These are phyloP conservation scores for Pisolithus tinctorius DNA, from an alignment of 768 basidiomycete species.

Conservation along the genomic window DNA sequence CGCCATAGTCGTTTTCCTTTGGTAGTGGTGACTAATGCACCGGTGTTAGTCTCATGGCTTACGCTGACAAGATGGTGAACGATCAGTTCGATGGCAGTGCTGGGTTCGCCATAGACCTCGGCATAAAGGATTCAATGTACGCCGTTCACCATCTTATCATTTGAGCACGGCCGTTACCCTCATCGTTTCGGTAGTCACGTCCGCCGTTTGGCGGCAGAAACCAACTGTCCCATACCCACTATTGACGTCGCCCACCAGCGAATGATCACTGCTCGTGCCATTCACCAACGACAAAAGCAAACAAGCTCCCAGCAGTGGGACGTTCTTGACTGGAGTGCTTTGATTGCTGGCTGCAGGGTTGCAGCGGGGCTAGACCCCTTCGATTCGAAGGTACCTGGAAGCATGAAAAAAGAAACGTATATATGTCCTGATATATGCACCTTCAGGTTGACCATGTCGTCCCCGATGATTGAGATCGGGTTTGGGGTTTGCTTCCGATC, in stretches of 20 bases:
- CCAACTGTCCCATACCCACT: constrained; percentile 56
- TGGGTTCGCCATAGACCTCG: constrained; percentile 72
- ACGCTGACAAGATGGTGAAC: constrained; percentile 58
- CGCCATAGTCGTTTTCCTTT: constrained; percentile 7
- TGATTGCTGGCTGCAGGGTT: constrained; percentile 65
- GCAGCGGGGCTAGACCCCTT: constrained; percentile 53
- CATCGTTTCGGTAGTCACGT: constrained; percentile 41
- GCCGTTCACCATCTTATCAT: constrained; percentile 10
- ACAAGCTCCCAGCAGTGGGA: constrained; percentile 41
- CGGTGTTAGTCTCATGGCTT: constrained; percentile 39
- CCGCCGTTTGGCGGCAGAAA: constrained; percentile 53
- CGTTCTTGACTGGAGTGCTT: constrained; percentile 68
- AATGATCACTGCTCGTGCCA: constrained; percentile 64
- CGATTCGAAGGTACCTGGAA: constrained; percentile 11
- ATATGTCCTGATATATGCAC: constrained; percentile 12
- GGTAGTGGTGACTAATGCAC: constrained; percentile 2
- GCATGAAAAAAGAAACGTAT: too few species aligned
- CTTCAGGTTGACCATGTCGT: not conserved
- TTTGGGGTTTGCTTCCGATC: too few species aligned
- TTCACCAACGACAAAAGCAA: constrained; percentile 40
- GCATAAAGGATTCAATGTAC: constrained; percentile 72
- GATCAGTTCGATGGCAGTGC: constrained; percentile 62
- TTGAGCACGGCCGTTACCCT: not conserved
- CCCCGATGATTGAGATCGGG: not conserved
- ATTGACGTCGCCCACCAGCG: constrained; percentile 67